phyloP scores from a whole-genome alignment of 2,329 filamentous ascomycete species.

The Pezicula radicicola region DNA sequence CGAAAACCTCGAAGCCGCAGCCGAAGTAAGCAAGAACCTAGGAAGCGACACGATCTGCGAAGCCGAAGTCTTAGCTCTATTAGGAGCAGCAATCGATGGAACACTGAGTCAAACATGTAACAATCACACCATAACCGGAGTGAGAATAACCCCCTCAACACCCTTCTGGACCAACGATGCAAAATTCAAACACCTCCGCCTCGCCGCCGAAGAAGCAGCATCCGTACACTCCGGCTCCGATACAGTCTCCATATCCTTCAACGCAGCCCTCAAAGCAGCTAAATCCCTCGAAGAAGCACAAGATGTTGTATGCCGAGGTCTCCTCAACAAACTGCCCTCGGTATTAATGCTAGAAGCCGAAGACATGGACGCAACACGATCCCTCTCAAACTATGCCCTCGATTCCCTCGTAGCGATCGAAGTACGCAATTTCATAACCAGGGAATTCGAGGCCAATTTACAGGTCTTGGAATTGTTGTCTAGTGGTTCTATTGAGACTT shows the following conservation, averaged over 20 bases:
- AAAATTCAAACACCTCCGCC: constrained; percentile 46
- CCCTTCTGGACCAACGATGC: constrained; percentile 54
- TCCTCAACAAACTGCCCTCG: constrained; percentile 44
- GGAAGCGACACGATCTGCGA: constrained; percentile 44
- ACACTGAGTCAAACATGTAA: constrained; percentile 39
- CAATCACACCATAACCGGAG: constrained; percentile 51
- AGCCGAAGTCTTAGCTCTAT: constrained; percentile 51
- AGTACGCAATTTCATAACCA: constrained; percentile 32
- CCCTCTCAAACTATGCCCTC: constrained; percentile 40
- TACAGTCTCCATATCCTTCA: constrained; percentile 37
- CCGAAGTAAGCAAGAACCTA: constrained; percentile 23
- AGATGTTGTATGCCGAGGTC: constrained; percentile 39
- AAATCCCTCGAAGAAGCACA: constrained; percentile 42
- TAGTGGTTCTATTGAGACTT: constrained; percentile 46
- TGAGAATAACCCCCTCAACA: constrained; percentile 42
- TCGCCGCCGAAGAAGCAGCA: constrained; percentile 32
- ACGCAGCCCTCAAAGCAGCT: constrained; percentile 39
- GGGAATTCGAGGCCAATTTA: constrained; percentile 37
- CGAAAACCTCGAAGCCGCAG: constrained; percentile 19
- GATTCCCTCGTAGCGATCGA: constrained; percentile 29
- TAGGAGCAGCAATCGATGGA: constrained; percentile 48
- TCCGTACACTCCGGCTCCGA: constrained; percentile 20
- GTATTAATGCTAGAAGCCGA: constrained; percentile 47
- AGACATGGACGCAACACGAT: constrained; percentile 44
- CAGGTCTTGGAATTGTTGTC: constrained; percentile 53